Evolutionary conservation across 306 rosid genomes (phyloP).

Genomic region (Quercus bicolor): DNA sequence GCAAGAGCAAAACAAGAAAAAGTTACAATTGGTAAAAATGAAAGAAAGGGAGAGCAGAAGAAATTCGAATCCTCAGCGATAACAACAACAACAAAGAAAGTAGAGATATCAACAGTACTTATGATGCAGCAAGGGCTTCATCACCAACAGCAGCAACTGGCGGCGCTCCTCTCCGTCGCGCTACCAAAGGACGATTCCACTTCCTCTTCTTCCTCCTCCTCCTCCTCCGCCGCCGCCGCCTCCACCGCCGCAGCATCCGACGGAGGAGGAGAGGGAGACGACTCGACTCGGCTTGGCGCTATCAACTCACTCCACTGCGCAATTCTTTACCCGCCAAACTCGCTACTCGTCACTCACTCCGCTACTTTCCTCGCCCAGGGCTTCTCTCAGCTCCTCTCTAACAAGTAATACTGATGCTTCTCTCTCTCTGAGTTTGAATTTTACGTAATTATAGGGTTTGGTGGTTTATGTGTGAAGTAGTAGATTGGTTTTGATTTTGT

Average conservation of each 20-base stretch:
- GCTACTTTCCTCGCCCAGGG: slow-evolving; percentile 80
- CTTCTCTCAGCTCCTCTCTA: slow-evolving; percentile 84
- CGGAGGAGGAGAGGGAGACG: slow-evolving; percentile 30
- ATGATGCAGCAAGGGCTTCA: slow-evolving; percentile 90
- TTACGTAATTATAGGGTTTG: not conserved
- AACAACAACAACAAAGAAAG: not conserved
- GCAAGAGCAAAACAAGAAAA: not conserved
- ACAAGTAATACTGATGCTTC: slow-evolving; percentile 41
- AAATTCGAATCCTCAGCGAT: slow-evolving; percentile 16
- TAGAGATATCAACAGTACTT: not conserved
- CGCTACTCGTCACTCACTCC: slow-evolving; percentile 84
- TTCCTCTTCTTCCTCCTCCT: slow-evolving; percentile 8
- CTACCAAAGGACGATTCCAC: slow-evolving; percentile 58
- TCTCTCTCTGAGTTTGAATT: not conserved
- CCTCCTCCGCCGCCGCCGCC: slow-evolving; percentile 1
- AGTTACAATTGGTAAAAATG: not conserved
- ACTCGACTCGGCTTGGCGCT: slow-evolving; percentile 68
- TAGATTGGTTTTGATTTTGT: not conserved
- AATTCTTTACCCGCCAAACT: slow-evolving; percentile 75
- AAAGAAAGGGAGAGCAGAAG: slow-evolving; percentile 1
- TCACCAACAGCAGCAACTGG: slow-evolving; percentile 79
- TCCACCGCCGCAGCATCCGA: slow-evolving; percentile 12
- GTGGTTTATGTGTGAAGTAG: not conserved
- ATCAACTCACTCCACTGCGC: slow-evolving; percentile 82
- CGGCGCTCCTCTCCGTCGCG: slow-evolving; percentile 80